Conservation (phyloP, 768 basidiomycete species). For the Jaapia argillacea region DNA sequence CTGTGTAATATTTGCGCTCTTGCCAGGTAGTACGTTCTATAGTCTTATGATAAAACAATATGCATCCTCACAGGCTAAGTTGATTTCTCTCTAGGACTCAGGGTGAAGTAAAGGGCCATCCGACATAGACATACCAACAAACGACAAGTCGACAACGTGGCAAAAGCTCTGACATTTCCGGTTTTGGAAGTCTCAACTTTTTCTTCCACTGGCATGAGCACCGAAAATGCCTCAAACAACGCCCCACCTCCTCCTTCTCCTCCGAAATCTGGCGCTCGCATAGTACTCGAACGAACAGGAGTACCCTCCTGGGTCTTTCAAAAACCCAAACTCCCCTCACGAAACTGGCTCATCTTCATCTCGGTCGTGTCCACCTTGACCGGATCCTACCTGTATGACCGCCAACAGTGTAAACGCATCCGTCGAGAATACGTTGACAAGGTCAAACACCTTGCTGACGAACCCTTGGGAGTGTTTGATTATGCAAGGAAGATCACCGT, state of each 20-base stretch:
- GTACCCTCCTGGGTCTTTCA: constrained; percentile 73
- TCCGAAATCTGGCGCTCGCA: constrained; percentile 30
- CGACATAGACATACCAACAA: no score
- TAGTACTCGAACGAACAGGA: constrained; percentile 19
- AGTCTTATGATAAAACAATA: no score
- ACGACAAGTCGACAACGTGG: no score
- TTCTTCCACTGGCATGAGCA: neutral
- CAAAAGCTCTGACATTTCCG: no score
- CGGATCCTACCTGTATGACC: constrained; percentile 81
- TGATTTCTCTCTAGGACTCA: no score
- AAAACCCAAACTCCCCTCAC: constrained; percentile 77
- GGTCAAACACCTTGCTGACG: constrained; percentile 70
- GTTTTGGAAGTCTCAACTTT: no score
- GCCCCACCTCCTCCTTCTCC: no score
- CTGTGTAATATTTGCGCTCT: no score
- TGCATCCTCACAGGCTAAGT: no score
- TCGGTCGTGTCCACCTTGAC: constrained; percentile 59
- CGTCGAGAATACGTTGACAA: constrained; percentile 69
- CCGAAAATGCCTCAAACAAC: neutral
- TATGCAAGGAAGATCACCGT: constrained; percentile 75
- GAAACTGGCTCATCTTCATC: constrained; percentile 93
- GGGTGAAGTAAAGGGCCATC: no score
- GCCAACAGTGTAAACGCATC: constrained; percentile 68
- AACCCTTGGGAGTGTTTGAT: constrained; percentile 53
- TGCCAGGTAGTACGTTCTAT: no score